phyloP scores from a whole-genome alignment of 2,329 filamentous ascomycete genomes.

The Capronia coronata region DNA sequence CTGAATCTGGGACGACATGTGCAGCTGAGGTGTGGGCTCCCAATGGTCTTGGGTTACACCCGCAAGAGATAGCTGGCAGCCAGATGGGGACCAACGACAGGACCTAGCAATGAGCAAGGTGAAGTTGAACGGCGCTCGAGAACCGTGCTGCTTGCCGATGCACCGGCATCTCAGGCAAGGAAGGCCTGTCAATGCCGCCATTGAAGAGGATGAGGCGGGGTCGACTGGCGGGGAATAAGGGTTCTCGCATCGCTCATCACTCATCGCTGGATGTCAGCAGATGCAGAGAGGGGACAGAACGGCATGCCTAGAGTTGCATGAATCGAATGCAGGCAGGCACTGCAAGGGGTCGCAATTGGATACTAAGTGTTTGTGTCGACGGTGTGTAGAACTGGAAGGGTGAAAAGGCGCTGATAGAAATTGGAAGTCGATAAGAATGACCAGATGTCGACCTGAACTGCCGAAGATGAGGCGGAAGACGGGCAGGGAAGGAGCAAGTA shows the following conservation, averaged over 20 bases:
- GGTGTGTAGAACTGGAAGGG: too few species aligned
- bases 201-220: not conserved
- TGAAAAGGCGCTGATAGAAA: not conserved
- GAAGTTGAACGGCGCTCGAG: not conserved
- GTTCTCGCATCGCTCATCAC: not conserved
- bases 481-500: not conserved
- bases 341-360: not conserved
- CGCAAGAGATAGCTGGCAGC: not conserved
- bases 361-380: not conserved
- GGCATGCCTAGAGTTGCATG: not conserved
- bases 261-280: not conserved
- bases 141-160: not conserved
- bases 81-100: not conserved
- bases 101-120: not conserved
- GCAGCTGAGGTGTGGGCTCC: too few species aligned
- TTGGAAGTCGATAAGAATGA: too few species aligned
- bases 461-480: too few species aligned
- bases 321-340: not conserved
- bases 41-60: conserved; percentile 10
- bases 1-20: too few species aligned
- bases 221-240: not conserved
- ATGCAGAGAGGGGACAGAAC: not conserved
- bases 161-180: not conserved
- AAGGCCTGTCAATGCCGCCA: not conserved
- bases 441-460: too few species aligned